A percentile compares a stretch with the other conserved stretches of the same genome.
Evolutionary conservation across 2,329 filamentous ascomycete species (phyloP).

Genomic region (Aspergillus arachidicola): DNA sequence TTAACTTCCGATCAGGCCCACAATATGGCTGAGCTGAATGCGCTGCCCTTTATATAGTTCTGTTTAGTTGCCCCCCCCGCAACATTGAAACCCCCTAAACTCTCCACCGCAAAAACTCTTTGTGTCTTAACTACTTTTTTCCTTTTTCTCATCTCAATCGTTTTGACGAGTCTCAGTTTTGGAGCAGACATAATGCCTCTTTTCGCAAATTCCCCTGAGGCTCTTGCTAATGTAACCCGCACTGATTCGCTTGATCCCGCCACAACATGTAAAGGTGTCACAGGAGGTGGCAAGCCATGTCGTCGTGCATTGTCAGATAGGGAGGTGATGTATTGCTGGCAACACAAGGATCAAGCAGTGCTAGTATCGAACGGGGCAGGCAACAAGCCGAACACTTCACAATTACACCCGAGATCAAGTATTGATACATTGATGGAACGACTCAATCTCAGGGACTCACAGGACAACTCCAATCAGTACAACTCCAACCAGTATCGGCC

Average conservation of each 20-base stretch:
- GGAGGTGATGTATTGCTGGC: conserved; percentile 76
- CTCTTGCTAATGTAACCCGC: conserved; percentile 64
- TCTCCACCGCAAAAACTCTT: not conserved
- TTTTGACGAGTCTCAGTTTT: not conserved
- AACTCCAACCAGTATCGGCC: conserved; percentile 11
- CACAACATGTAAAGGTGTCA: conserved; percentile 87
- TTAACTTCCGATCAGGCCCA: not conserved
- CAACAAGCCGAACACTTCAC: conserved; percentile 26
- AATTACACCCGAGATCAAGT: conserved; percentile 70
- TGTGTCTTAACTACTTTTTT: not conserved
- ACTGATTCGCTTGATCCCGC: conserved; percentile 82
- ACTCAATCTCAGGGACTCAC: conserved; percentile 60
- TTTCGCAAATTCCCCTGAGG: conserved; percentile 76
- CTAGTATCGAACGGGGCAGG: conserved; percentile 34
- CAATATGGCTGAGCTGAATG: not conserved
- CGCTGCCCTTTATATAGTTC: conserved; percentile 6
- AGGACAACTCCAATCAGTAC: conserved; percentile 15
- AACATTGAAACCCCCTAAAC: not conserved
- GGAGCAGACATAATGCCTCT: conserved; percentile 58
- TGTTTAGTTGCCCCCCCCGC: conserved; percentile 1
- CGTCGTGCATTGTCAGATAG: conserved; percentile 66
- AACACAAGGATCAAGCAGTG: conserved; percentile 84
- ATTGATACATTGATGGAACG: conserved; percentile 84
- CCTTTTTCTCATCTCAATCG: not conserved
- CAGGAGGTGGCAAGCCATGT: conserved; percentile 78